These are phyloP conservation scores for Ligustrum vulgare DNA, from an alignment of 257 asterid species.

Conservation along the genomic window DNA sequence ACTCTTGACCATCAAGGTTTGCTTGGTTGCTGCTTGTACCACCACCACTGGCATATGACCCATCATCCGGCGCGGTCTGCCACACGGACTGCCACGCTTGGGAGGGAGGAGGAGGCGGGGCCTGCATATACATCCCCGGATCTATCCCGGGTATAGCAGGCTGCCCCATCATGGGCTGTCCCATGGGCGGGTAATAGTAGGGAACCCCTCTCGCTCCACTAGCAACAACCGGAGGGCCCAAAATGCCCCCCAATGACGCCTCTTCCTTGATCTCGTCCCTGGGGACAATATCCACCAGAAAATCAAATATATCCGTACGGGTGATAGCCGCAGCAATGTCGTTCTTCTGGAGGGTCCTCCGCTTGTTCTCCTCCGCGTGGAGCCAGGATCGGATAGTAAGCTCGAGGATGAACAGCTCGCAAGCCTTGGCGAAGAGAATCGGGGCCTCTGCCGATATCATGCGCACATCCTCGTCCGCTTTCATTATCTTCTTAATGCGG, in stretches of 20 bases:
- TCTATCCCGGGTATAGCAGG: neutral
- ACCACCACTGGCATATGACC: neutral
- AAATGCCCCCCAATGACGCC: conserved; percentile 1
- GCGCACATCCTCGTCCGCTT: conserved; percentile 47
- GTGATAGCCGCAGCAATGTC: conserved; percentile 48
- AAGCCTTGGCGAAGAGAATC: conserved; percentile 40
- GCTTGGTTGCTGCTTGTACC: neutral
- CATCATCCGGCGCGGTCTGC: conserved; percentile 1
- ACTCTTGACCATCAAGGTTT: conserved; percentile 7
- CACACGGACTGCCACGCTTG: conserved; percentile 4
- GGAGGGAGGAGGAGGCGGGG: conserved; percentile 10
- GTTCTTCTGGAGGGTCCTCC: conserved; percentile 43
- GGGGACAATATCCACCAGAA: conserved; percentile 41
- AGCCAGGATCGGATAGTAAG: conserved; percentile 39
- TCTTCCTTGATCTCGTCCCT: conserved; percentile 43
- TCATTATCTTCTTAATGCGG: conserved; percentile 44
- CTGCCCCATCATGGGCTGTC: conserved; percentile 7
- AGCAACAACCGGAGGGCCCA: neutral
- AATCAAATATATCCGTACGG: conserved; percentile 41
- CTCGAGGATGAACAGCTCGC: conserved; percentile 44
- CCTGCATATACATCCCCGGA: neutral
- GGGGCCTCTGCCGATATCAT: conserved; percentile 50
- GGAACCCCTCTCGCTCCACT: neutral
- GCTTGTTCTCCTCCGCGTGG: conserved; percentile 46
- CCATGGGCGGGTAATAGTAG: conserved; percentile 6